These are phyloP conservation scores for Xylariomycetidae sp. DNA, from an alignment of 2,329 filamentous ascomycete genomes.

Conservation along the genomic window DNA sequence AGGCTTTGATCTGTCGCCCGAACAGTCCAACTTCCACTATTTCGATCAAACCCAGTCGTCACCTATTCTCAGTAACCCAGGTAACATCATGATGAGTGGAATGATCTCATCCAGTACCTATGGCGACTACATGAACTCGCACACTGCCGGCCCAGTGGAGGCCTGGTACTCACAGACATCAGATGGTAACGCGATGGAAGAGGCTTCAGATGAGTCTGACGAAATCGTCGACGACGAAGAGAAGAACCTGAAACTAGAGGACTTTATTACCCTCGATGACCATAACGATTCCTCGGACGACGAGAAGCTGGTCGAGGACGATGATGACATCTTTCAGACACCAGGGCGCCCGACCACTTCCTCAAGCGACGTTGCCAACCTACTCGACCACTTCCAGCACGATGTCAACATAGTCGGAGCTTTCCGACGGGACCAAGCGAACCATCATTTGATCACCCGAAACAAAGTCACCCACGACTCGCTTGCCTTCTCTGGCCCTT, in stretches of 20 bases:
- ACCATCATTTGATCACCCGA: conserved; percentile 56
- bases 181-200: conserved; percentile 47
- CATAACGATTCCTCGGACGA: conserved; percentile 56
- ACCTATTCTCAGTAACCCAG: conserved; percentile 62
- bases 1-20: conserved; percentile 47
- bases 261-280: conserved; percentile 67
- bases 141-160: conserved; percentile 68
- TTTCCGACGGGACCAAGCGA: conserved; percentile 67
- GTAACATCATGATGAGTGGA: conserved; percentile 75
- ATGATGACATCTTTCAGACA: conserved; percentile 45
- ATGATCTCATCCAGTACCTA: conserved; percentile 57
- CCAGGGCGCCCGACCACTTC: conserved; percentile 46
- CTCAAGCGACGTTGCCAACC: conserved; percentile 45
- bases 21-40: conserved; percentile 49
- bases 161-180: conserved; percentile 69
- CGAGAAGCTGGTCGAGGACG: conserved; percentile 40
- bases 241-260: conserved; percentile 60
- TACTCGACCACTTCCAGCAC: conserved; percentile 64
- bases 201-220: conserved; percentile 39
- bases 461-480: conserved; percentile 59
- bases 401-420: conserved; percentile 67
- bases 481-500: conserved; percentile 56
- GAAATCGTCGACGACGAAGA: conserved; percentile 62
- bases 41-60: conserved; percentile 35
- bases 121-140: conserved; percentile 54